Conservation (phyloP, 192 early-diverging fungal genomes). For the Linnemannia zychae region DNA sequence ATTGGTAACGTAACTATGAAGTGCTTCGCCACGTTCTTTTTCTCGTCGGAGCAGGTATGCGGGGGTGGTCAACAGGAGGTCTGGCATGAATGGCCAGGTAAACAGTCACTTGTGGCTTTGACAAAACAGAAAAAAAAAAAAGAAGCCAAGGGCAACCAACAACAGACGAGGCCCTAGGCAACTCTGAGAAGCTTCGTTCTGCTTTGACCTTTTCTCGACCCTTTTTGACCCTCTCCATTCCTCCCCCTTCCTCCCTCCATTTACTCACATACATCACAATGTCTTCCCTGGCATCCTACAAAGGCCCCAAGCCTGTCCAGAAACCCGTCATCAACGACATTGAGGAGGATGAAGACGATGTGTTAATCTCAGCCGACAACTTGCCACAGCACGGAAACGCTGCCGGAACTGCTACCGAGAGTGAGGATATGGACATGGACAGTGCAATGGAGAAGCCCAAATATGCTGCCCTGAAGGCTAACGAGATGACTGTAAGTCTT, state of each 20-base stretch:
- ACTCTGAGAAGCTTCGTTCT: neutral
- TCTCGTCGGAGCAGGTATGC: no score
- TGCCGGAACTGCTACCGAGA: slow-evolving; percentile 31
- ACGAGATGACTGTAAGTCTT: slow-evolving; percentile 47
- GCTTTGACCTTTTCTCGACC: slow-evolving; percentile 1
- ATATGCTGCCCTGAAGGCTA: slow-evolving; percentile 72
- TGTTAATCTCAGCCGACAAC: slow-evolving; percentile 74
- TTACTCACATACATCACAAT: slow-evolving; percentile 18
- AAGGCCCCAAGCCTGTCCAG: slow-evolving; percentile 55
- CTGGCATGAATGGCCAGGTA: neutral
- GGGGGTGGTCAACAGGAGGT: no score
- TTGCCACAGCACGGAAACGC: slow-evolving; percentile 57
- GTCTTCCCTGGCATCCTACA: slow-evolving; percentile 50
- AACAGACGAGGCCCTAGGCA: neutral
- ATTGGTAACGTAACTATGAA: no score
- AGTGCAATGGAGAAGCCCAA: slow-evolving; percentile 69
- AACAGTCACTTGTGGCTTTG: slow-evolving; percentile 27
- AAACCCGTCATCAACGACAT: slow-evolving; percentile 38
- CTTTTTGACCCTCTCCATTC: neutral
- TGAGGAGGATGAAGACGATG: slow-evolving; percentile 70
- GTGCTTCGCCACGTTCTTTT: neutral
- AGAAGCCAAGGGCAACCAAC: neutral
- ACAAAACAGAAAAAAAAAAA: slow-evolving; percentile 23
- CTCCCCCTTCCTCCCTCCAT: neutral
- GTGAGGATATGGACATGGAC: slow-evolving; percentile 59